Base-by-base conservation (phyloP, 345 rosid genomes). In the Arabis alpina region DNA sequence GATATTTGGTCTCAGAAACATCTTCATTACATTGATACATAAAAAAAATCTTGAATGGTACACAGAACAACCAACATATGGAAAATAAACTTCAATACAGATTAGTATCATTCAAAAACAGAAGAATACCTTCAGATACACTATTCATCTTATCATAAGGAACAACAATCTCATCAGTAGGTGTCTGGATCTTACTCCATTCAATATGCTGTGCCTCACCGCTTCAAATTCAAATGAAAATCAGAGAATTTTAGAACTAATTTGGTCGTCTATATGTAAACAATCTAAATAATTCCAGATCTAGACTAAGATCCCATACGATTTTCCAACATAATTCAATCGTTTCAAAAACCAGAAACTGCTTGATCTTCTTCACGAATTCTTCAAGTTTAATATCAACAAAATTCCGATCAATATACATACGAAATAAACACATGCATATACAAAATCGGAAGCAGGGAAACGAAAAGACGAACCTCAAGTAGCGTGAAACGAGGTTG, bases 401-500 rank as follows among this genome's bases (percentile, higher is more conserved):
- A 37, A 36, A 19, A 19, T 19, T 19, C n/a, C 10, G 32, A 58
- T 27, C 24, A 16, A 58, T 27, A 4, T 23, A 19, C 58, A 37
- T 10, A 41, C 13, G 2, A 27, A 30, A 39, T 2, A 19, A 19
- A 19, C 23, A 19, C 23, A 19, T 16, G 51, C 1, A 19, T 27
- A 44, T 55, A 9, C 28, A 42, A 3, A 4, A 11, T 4, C 15
- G 37, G 19, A 53, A 0, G 39, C 47, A 10, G 7, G 13, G 34
- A 72, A 64, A 36, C 47, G 39, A 59, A 50, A 60, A 59, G 12
- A 41, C 74, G 11, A 62, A 91, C 99, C 99, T 87, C 77, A 94
- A 82, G 71, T 86, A 91, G 57, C 99, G 99, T 53, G 88, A 30
- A 12, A 91, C 90, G 49, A 94, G 96, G 83, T 59, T 85, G 86